Percentiles rank a stretch among this genome's conserved stretches.
Evolutionary conservation across 1,139 yeast species (phyloP).

Genomic region (Diutina neorugosa): DNA sequence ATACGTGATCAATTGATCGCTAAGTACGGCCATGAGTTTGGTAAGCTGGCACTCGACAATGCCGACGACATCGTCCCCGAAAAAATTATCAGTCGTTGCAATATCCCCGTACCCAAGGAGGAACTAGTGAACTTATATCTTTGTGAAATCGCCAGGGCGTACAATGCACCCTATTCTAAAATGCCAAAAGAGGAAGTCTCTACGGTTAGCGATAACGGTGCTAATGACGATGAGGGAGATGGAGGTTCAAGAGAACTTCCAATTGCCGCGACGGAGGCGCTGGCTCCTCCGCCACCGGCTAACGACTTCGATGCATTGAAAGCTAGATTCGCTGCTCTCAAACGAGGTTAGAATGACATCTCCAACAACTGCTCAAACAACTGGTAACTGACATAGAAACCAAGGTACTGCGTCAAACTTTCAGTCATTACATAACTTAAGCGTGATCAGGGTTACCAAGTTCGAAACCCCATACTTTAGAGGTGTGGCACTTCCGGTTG

Average conservation of each 20-base stretch:
- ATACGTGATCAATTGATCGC: conserved; percentile 51
- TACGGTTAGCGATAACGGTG: conserved; percentile 9
- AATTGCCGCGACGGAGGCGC: conserved; percentile 7
- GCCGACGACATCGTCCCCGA: conserved; percentile 42
- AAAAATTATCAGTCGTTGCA: conserved; percentile 51
- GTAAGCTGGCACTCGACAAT: conserved; percentile 51
- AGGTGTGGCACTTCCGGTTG: no score
- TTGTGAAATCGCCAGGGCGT: conserved; percentile 72
- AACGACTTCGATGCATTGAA: conserved; percentile 29
- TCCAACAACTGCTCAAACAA: no score
- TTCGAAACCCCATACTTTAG: no score
- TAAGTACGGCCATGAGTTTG: conserved; percentile 55
- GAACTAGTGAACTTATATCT: conserved; percentile 60
- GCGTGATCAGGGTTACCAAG: no score
- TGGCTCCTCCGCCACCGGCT: neutral
- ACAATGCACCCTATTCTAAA: conserved; percentile 62
- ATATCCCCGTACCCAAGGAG: conserved; percentile 54
- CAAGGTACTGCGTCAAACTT: no score
- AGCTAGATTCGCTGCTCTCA: conserved; percentile 36
- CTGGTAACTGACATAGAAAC: no score
- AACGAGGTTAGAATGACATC: conserved; percentile 15
- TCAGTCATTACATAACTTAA: no score
- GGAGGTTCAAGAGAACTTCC: conserved; percentile 10
- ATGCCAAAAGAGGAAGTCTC: conserved; percentile 14
- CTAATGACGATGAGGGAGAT: conserved; percentile 12